These are phyloP conservation scores for Fusarium neocosmosporiellum DNA, from an alignment of 2,329 filamentous ascomycete species.

Conservation along the genomic window DNA sequence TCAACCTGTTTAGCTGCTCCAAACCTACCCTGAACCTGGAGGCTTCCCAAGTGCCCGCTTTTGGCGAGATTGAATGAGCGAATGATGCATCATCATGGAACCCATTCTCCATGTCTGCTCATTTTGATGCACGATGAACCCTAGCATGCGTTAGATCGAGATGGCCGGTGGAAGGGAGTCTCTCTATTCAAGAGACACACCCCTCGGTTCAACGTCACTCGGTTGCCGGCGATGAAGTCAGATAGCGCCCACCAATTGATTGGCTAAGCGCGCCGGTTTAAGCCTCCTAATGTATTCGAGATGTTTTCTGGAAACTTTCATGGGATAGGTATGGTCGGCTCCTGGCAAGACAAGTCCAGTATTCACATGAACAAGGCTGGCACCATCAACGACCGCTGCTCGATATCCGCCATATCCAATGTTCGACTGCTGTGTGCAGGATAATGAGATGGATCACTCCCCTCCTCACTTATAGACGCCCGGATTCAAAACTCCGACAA, in stretches of 20 bases:
- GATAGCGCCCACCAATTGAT: background rate
- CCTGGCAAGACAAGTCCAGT: background rate
- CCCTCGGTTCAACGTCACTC: background rate
- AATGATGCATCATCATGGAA: constrained; percentile 10
- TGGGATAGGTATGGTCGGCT: background rate
- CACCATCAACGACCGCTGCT: background rate
- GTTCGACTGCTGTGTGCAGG: background rate
- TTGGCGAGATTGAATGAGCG: background rate
- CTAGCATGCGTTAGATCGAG: constrained; percentile 6
- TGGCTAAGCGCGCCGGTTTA: background rate
- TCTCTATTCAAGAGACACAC: background rate
- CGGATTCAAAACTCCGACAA: background rate
- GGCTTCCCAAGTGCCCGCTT: background rate
- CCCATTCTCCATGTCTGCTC: constrained; percentile 5
- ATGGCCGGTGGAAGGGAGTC: background rate
- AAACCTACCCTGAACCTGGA: background rate
- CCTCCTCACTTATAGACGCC: background rate
- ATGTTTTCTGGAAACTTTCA: background rate
- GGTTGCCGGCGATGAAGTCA: background rate
- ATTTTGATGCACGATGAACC: constrained; percentile 4
- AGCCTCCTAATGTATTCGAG: background rate
- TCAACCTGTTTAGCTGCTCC: background rate
- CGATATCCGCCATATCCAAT: background rate
- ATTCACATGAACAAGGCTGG: background rate
- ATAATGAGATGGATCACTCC: background rate